phyloP scores from a whole-genome alignment of 345 rosid genomes.

The Psidium friedrichsthalianum region DNA sequence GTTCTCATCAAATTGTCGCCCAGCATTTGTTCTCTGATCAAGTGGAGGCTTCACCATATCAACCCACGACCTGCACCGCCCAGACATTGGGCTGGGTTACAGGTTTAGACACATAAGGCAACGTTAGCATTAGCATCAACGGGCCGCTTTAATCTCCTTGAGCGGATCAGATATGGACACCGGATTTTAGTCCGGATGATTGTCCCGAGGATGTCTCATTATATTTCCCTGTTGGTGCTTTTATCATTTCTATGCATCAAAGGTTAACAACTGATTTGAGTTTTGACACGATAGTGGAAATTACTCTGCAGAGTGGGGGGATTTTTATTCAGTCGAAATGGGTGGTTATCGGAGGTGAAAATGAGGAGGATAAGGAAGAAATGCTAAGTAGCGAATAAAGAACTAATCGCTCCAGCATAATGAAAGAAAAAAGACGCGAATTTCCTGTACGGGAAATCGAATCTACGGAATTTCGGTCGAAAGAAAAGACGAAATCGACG shows the following conservation, averaged over 20 bases:
- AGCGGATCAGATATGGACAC: not conserved
- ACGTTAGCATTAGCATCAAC: not conserved
- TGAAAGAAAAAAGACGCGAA: not conserved
- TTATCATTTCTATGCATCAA: not conserved
- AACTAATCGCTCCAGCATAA: not conserved
- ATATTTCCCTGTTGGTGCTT: not conserved
- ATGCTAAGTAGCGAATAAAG: not conserved
- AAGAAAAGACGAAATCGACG: not conserved
- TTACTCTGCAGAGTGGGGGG: not conserved
- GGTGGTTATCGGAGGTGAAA: no score
- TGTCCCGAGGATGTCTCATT: not conserved
- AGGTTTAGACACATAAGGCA: not conserved
- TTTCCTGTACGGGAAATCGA: not conserved
- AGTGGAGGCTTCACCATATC: not conserved
- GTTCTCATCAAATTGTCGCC: not conserved
- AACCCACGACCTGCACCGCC: not conserved
- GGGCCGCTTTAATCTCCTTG: not conserved
- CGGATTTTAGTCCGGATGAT: fast-evolving
- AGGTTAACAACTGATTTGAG: not conserved
- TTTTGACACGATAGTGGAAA: not conserved
- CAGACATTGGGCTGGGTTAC: not conserved
- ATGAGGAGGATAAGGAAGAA: not conserved
- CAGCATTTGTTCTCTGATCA: not conserved
- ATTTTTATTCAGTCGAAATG: not conserved
- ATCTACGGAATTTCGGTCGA: not conserved